Evolutionary conservation across 768 basidiomycete genomes (phyloP).

Genomic region (Lactarius sanguifluus): DNA sequence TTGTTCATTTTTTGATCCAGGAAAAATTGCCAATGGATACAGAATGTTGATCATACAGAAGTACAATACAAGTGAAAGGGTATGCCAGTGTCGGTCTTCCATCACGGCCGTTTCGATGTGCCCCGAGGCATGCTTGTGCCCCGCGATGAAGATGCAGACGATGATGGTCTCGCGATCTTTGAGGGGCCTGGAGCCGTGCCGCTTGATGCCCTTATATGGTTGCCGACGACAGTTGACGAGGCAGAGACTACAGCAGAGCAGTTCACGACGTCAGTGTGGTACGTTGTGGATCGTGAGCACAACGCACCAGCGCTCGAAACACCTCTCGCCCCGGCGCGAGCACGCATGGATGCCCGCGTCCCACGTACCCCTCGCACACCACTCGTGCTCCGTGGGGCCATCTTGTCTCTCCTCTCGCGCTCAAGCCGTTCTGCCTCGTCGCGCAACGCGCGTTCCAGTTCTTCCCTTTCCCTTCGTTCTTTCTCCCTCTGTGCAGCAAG

Average conservation of each 20-base stretch:
- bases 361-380: conserved; percentile 71
- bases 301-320: conserved; percentile 20
- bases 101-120: conserved; percentile 19
- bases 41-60: conserved; percentile 10
- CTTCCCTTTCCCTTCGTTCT: conserved; percentile 53
- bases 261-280: neutral
- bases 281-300: neutral
- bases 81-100: conserved; percentile 1
- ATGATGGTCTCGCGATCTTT: conserved; percentile 21
- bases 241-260: neutral
- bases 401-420: conserved; percentile 47
- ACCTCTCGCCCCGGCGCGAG: conserved; percentile 32
- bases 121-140: conserved; percentile 21
- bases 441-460: conserved; percentile 44
- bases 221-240: conserved; percentile 5
- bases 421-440: conserved; percentile 45
- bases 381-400: conserved; percentile 40
- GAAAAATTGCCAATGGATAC: conserved; percentile 10
- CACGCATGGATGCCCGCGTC: conserved; percentile 63
- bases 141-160: conserved; percentile 22
- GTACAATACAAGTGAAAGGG: conserved; percentile 14
- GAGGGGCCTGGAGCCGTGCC: conserved; percentile 10
- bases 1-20: neutral
- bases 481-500: conserved; percentile 39
- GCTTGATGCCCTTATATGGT: conserved; percentile 14